phyloP scores from a whole-genome alignment of 1,139 yeast species.

The Zygosaccharomyces sapae region DNA sequence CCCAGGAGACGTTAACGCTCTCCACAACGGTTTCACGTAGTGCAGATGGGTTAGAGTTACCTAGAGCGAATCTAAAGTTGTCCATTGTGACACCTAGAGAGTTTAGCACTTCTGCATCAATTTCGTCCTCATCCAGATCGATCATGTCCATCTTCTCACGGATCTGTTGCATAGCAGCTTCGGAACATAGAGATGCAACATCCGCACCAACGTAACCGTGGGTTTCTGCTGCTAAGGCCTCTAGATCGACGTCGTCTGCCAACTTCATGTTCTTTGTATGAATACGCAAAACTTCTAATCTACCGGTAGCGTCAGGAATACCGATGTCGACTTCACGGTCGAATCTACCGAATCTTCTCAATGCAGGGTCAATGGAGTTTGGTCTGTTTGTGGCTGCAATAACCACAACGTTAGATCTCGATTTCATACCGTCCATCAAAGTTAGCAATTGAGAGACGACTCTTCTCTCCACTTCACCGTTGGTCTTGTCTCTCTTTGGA shows the following conservation, averaged over 20 bases:
- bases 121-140: constrained; percentile 92
- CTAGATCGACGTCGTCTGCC: constrained; percentile 91
- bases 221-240: constrained; percentile 83
- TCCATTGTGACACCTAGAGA: constrained; percentile 98
- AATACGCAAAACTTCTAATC: constrained; percentile 89
- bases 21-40: constrained; percentile 99
- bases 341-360: constrained; percentile 97
- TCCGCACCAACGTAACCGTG: constrained; percentile 99
- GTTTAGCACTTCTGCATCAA: constrained; percentile 95
- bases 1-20: constrained; percentile 96
- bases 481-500: constrained; percentile 99
- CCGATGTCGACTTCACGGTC: constrained; percentile 99
- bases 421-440: constrained; percentile 99
- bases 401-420: constrained; percentile 93
- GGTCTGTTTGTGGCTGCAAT: constrained; percentile 97
- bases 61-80: constrained; percentile 94
- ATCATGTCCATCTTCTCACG: constrained; percentile 99
- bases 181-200: constrained; percentile 91
- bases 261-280: constrained; percentile 97
- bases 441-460: constrained; percentile 96
- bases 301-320: constrained; percentile 97
- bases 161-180: constrained; percentile 98
- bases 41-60: constrained; percentile 98
- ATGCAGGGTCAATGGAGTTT: constrained; percentile 96
- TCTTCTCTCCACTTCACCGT: constrained; percentile 98